Evolutionary conservation across 2,329 filamentous ascomycete species (phyloP), one percentile per base, ranked within the genome.

Genomic region (Kalaharituber pfeilii): DNA sequence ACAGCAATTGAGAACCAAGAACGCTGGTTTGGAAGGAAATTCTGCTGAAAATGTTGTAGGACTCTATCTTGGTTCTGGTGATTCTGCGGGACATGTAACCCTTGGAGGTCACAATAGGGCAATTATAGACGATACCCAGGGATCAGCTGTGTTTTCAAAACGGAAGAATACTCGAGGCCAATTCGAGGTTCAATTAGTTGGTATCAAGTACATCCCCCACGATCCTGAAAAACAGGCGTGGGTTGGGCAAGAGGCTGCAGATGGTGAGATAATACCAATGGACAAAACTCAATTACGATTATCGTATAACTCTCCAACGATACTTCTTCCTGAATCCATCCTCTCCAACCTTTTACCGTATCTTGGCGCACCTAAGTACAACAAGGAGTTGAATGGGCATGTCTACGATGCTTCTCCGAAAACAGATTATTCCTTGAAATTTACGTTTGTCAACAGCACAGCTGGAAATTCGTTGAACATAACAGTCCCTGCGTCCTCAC

Each of bases 81-180:
- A 47, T 22, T 25, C 50, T n/a, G 29, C 53, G 25, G 59, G 59
- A 2, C 58, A 59, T 9, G 58, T 57, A 9, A 57, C 60, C 13
- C 54, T 61, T 44, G 59, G 59, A 20, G 59, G 59, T 18, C 59
- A 60, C 28, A 58, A 61, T 29, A 26, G 51, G 29, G 57, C 58
- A 18, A 53, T 61, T 15, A 56, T 61, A 22, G 53, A 61, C 25
- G 42, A 54, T 33, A 20, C 27, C 2, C 53, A 61, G 24, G 42
- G 42, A 11, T 57, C 57, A 18, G 47, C 47, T 5, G 49, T 60
- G 13, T 61, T 61, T 27, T 36, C 33, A 27, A 61, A 59, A 26
- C 27, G 11, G 3, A 28, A 44, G 15, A 15, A 5, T 47, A 20
- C 25, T 15, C n/a, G 26, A 44, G 50, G 50, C 15, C 27, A 30